A percentile compares a stretch with the other conserved stretches of the same genome.
phyloP scores from a whole-genome alignment of 1,284 basidiomycete genomes.

The Athelia psychrophila region DNA sequence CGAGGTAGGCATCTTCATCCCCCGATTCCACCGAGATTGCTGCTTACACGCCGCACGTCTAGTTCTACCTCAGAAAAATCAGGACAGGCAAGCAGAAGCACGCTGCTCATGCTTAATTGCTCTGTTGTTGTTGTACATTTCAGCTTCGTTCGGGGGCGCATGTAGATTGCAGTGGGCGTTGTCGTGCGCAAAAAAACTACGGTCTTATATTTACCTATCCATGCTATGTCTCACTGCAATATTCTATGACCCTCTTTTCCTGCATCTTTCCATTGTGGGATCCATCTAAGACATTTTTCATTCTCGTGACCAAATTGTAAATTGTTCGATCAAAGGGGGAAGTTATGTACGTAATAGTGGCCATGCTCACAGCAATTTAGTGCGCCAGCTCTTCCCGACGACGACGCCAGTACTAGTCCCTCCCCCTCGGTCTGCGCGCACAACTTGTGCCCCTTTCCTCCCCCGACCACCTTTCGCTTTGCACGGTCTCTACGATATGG shows the following conservation, averaged over 20 bases:
- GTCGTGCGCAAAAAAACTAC: no score
- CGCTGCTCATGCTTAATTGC: constrained; percentile 41
- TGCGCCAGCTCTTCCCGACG: neutral
- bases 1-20: constrained; percentile 55
- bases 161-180: neutral
- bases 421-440: neutral
- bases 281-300: no score
- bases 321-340: no score
- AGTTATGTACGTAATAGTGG: no score
- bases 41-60: constrained; percentile 11
- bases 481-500: neutral
- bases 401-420: neutral
- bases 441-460: neutral
- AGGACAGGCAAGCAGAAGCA: constrained; percentile 94
- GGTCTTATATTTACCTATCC: no score
- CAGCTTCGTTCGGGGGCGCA: no score
- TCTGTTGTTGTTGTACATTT: neutral
- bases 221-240: no score
- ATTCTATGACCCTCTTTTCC: no score
- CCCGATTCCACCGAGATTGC: constrained; percentile 7
- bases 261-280: no score
- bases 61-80: constrained; percentile 95
- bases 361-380: constrained; percentile 1
- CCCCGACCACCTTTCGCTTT: neutral
- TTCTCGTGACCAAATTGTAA: no score